phyloP scores from a whole-genome alignment of 257 asterid species.

The Marsdenia floribunda region DNA sequence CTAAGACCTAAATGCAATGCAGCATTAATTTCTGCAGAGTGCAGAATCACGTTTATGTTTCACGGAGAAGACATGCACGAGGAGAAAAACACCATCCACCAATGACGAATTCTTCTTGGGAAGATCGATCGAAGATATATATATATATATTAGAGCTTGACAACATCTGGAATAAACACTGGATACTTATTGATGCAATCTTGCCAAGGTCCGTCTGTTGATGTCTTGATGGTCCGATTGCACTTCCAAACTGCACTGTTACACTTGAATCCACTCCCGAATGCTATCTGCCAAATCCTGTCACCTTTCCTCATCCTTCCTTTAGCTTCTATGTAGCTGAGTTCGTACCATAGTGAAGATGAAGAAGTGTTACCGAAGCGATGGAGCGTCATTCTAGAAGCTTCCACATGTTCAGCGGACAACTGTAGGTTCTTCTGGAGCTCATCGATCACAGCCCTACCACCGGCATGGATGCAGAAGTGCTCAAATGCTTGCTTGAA shows the following conservation, averaged over 20 bases:
- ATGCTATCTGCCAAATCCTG: too few species aligned
- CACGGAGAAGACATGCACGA: not conserved
- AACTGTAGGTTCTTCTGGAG: constrained; percentile 78
- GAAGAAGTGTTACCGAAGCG: constrained; percentile 79
- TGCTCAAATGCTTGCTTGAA: constrained; percentile 81
- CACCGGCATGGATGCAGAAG: constrained; percentile 85
- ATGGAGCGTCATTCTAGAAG: constrained; percentile 85
- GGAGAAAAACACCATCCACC: constrained; percentile 8
- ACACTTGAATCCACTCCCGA: too few species aligned
- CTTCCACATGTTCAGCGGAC: constrained; percentile 87
- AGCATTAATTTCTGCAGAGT: constrained; percentile 14
- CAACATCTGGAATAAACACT: constrained; percentile 69
- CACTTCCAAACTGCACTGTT: constrained; percentile 85
- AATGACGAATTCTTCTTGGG: not conserved
- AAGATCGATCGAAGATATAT: too few species aligned
- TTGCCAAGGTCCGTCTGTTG: constrained; percentile 64
- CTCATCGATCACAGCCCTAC: constrained; percentile 86
- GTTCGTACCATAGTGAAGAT: constrained; percentile 76
- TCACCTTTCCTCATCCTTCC: constrained; percentile 58
- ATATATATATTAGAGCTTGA: constrained; percentile 43
- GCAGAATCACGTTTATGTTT: not conserved
- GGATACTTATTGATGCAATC: constrained; percentile 80
- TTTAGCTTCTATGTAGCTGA: constrained; percentile 62
- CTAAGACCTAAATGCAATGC: constrained; percentile 25
- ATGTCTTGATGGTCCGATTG: constrained; percentile 51